Conservation (phyloP, 495 filamentous ascomycete species). For the Bathelium albidoporum region DNA sequence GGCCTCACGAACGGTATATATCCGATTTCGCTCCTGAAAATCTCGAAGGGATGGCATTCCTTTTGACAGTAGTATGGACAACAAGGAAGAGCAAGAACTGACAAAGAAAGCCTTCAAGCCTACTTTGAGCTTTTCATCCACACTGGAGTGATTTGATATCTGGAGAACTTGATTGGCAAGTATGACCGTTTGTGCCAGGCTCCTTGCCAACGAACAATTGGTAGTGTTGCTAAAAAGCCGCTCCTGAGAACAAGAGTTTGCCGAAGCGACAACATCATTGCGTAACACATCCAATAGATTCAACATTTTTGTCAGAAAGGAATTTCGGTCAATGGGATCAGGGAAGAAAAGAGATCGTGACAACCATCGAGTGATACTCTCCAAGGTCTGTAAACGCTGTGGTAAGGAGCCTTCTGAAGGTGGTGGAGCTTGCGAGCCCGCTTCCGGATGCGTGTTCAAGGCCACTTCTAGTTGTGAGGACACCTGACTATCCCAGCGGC, state of each 20-base stretch:
- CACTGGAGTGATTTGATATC: constrained; percentile 15
- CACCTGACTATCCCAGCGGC: constrained; percentile 28
- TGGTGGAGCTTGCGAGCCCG: constrained; percentile 1
- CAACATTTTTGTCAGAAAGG: constrained; percentile 10
- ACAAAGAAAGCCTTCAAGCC: not conserved
- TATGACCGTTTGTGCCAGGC: constrained; percentile 9
- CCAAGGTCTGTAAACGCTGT: constrained; percentile 17
- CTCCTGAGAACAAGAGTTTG: not conserved
- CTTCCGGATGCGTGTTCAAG: not conserved
- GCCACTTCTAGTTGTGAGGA: constrained; percentile 1
- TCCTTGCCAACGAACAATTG: not conserved
- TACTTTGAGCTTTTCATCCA: constrained; percentile 7
- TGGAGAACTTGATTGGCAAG: constrained; percentile 19
- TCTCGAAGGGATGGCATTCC: constrained; percentile 33
- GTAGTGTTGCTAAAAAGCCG: not conserved
- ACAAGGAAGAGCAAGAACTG: not conserved
- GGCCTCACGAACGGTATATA: constrained; percentile 43
- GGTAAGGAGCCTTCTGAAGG: not conserved
- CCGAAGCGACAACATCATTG: not conserved
- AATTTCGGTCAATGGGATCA: constrained; percentile 35
- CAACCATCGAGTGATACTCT: constrained; percentile 39
- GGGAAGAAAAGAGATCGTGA: constrained; percentile 42
- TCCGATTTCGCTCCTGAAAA: constrained; percentile 56
- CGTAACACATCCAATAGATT: not conserved
- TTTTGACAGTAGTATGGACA: constrained; percentile 4